These are phyloP conservation scores for Infundibulicybe gibba DNA, from an alignment of 768 basidiomycete species.

Conservation along the genomic window DNA sequence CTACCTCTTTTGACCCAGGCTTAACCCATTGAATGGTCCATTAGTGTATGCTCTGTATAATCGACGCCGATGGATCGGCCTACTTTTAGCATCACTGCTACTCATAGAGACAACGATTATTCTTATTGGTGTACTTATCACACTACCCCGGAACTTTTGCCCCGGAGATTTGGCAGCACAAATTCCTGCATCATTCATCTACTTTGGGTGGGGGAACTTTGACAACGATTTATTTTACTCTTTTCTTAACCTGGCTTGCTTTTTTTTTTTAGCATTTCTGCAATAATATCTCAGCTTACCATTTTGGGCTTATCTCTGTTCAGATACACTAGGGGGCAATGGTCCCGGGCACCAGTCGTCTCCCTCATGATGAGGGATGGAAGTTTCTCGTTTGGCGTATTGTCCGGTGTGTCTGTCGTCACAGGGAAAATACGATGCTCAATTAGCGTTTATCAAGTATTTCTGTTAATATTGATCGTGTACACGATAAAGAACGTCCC, in stretches of 20 bases:
- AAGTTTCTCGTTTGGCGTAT: conserved; percentile 24
- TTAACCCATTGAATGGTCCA: too few relatives aligned
- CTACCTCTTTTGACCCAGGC: not conserved
- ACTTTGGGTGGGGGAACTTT: conserved; percentile 17
- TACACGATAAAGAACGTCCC: conserved; percentile 14
- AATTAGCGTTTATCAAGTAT: conserved; percentile 6
- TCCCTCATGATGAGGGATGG: conserved; percentile 35
- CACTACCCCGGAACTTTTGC: conserved; percentile 13
- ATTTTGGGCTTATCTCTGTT: conserved; percentile 25
- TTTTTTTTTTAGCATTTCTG: too few relatives aligned
- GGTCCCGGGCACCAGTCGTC: conserved; percentile 29
- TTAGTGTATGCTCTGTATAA: conserved; percentile 32
- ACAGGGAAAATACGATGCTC: not conserved
- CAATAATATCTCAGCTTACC: conserved; percentile 22
- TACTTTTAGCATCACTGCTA: conserved; percentile 16
- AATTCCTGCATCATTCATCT: conserved; percentile 18
- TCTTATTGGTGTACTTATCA: conserved; percentile 15
- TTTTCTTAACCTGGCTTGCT: too few relatives aligned
- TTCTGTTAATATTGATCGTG: conserved; percentile 16
- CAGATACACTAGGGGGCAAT: conserved; percentile 26
- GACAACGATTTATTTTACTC: too few relatives aligned
- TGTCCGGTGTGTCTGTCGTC: conserved; percentile 23
- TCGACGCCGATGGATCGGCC: conserved; percentile 18
- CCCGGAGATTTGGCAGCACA: conserved; percentile 13
- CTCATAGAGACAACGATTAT: conserved; percentile 16